phyloP scores from a whole-genome alignment of 306 rosid genomes.

The Aeschynomene evenia region DNA sequence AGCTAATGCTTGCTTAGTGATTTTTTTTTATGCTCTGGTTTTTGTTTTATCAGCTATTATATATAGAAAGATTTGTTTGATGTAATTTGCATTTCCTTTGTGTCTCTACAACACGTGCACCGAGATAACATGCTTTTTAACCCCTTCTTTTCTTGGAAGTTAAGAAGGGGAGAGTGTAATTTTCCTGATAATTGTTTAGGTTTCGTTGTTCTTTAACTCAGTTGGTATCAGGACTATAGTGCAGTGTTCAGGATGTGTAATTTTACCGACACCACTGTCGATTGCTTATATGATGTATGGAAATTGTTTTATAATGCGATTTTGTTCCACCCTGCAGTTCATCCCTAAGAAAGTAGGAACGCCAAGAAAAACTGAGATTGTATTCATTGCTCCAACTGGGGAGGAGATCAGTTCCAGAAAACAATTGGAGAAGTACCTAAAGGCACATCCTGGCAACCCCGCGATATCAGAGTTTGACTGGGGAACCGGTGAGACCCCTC shows the following conservation, averaged over 20 bases:
- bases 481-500: slow-evolving; percentile 86
- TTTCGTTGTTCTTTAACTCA: not conserved
- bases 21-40: too few relatives aligned
- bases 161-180: not conserved
- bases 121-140: too few relatives aligned
- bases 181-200: not conserved
- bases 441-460: slow-evolving; percentile 73
- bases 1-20: too few relatives aligned
- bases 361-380: slow-evolving; percentile 70
- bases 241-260: not conserved
- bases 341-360: slow-evolving; percentile 78
- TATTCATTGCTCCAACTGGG: slow-evolving; percentile 81
- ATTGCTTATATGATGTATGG: not conserved
- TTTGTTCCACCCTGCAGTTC: slow-evolving; percentile 47
- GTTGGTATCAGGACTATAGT: not conserved
- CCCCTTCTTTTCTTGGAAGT: too few relatives aligned
- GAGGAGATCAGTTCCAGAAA: slow-evolving; percentile 65
- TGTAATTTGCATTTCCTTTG: too few relatives aligned
- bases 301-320: slow-evolving; percentile 9
- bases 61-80: too few relatives aligned
- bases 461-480: slow-evolving; percentile 79
- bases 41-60: too few relatives aligned
- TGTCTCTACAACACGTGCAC: too few relatives aligned
- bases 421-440: slow-evolving; percentile 85
- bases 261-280: not conserved